Evolutionary conservation across 352 stramenopile genomes (phyloP), one percentile per base, ranked within the genome.

Genomic region (Phytophthora pseudosyringae): DNA sequence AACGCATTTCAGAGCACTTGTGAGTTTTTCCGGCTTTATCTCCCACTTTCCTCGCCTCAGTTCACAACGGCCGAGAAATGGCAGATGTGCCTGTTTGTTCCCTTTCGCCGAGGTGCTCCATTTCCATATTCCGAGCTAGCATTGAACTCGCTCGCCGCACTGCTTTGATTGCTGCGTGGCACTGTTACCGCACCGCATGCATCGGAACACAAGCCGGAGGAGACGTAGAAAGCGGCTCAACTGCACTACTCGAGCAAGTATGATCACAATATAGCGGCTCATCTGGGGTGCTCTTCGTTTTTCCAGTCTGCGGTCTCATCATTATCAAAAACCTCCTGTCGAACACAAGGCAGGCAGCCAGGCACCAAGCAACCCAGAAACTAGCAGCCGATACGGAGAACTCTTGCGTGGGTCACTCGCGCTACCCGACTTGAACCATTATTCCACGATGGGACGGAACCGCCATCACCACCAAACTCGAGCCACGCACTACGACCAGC

Each of bases 401-500:
- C 25, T 15, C 52, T 41, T 25, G n/a, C 2, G 21, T 21, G 21
- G 21, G 21, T 2, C 21, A 21, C 21, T 21, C 21, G 21, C 21
- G 21, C 21, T 21, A 21, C 21, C 21, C 40, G 11, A 54, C n/a
- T 48, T 28, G 43, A 32, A 15, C 12, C 7, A 13, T 33, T 16
- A n/a, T 31, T 7, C 25, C 3, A 33, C 4, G 40, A 73, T 73
- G 65, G 65, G 65, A 35, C 46, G 52, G 39, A 69, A 61, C n/a
- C 59, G 59, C 9, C 59, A 63, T 18, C 65, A 70, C 33, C 47
- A 71, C n/a, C 43, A 71, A 16, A 71, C 65, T 28, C 65, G 53
- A 8, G 59, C 65, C 1, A 60, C 59, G 13, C 65, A 81, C 53
- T 87, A 76, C 29, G 78, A 84, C 26, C 78, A 84, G 49, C 73